Evolutionary conservation across 139 green algal genomes (phyloP).

Genomic region (Zygnema circumcarinatum): DNA sequence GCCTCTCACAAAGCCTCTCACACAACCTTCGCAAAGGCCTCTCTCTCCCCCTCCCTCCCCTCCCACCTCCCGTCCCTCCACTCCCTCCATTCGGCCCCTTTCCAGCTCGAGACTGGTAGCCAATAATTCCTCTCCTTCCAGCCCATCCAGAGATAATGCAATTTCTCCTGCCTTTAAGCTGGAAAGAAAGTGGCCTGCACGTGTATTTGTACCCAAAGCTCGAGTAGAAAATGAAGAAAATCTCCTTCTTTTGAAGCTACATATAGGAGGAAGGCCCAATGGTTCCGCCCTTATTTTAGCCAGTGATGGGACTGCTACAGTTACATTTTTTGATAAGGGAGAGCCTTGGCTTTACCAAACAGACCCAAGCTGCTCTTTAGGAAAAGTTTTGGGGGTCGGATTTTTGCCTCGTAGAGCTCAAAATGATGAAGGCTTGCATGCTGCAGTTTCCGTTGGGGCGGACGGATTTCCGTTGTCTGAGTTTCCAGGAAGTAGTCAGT

Average conservation of each 20-base stretch:
- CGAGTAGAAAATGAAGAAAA: background rate
- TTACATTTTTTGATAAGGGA: background rate
- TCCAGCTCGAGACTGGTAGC: background rate
- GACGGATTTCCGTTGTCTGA: background rate
- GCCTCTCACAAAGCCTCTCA: background rate
- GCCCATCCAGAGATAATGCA: background rate
- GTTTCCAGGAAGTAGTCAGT: background rate
- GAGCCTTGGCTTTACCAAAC: background rate
- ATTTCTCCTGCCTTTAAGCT: background rate
- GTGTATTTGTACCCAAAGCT: background rate
- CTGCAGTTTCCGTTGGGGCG: too few species aligned
- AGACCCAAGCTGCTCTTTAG: background rate
- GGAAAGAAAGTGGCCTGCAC: background rate
- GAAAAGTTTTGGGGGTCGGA: background rate
- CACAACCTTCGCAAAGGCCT: background rate
- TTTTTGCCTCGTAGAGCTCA: background rate
- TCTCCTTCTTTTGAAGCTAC: background rate
- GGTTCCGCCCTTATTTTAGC: background rate
- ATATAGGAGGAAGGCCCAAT: background rate
- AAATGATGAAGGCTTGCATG: too few species aligned
- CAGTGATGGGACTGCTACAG: background rate
- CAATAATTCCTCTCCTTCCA: background rate
- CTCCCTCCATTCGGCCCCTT: background rate
- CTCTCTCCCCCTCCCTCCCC: background rate
- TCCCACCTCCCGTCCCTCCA: background rate